phyloP scores from a whole-genome alignment of 208 protist genomes.

The Crithidia thermophila region DNA sequence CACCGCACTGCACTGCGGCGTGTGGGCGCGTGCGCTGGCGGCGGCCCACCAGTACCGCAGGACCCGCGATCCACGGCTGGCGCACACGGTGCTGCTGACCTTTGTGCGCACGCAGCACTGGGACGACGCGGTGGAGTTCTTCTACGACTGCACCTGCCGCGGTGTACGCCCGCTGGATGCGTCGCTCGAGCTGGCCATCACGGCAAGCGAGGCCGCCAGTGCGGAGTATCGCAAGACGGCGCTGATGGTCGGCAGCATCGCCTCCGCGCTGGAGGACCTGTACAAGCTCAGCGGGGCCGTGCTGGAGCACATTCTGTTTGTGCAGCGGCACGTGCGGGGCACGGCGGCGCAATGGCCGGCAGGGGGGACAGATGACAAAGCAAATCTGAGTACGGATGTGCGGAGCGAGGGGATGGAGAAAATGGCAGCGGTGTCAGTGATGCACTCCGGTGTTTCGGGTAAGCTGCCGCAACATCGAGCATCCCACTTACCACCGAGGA shows the following conservation, averaged over 20 bases:
- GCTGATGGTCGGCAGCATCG: conserved; percentile 61
- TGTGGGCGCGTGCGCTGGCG: conserved; percentile 54
- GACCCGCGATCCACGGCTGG: conserved; percentile 55
- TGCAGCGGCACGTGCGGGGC: conserved; percentile 43
- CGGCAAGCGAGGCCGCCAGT: conserved; percentile 62
- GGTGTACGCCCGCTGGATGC: conserved; percentile 64
- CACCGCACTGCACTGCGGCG: conserved; percentile 51
- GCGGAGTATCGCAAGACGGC: conserved; percentile 67
- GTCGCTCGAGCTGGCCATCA: conserved; percentile 64
- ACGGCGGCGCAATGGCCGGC: conserved; percentile 6
- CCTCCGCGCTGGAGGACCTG: conserved; percentile 79
- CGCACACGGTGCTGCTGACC: conserved; percentile 56
- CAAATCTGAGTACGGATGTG: not conserved
- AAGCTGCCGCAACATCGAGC: too few species aligned
- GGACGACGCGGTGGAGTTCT: conserved; percentile 75
- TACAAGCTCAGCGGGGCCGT: conserved; percentile 64
- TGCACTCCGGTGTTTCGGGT: too few species aligned
- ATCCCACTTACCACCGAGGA: too few species aligned
- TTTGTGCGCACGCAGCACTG: conserved; percentile 55
- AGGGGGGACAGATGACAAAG: not conserved
- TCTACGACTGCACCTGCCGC: conserved; percentile 62
- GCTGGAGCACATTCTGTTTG: conserved; percentile 74
- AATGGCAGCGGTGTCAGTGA: too few species aligned
- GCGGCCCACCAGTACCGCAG: conserved; percentile 48
- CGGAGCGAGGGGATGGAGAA: too few species aligned